Base-by-base conservation (phyloP, 2,329 filamentous ascomycete species). In the Ceratocystis eucalypticola region DNA sequence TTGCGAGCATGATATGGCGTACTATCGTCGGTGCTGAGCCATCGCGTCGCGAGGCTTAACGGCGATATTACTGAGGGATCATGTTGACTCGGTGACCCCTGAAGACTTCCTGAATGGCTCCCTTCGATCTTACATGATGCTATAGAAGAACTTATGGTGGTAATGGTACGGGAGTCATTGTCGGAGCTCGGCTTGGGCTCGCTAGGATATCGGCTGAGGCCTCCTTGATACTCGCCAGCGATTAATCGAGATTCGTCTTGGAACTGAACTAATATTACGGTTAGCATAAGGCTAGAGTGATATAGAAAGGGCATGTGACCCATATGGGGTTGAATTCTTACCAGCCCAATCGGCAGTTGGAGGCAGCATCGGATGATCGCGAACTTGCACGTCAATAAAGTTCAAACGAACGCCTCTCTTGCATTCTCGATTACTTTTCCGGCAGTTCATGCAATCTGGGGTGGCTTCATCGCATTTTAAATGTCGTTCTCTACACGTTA, bases 401-500 rank as follows among this genome's bases (percentile, higher is more conserved):
- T 96, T 96, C 50, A 97, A 79, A 46, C 90, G 84, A 63, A 96
- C 80, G 20, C 92, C 93, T 71, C 91, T 84, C 74, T 92, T 91
- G 78, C 93, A 97, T 67, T 86, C 80, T 63, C 93, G 82, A 72
- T 86, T 92, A 64, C 92, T 94, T 76, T 96, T 96, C 68, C 85
- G 84, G 76, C 93, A 96, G 72, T 96, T 96, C 71, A 88, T 80
- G 69, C 82, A 85, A 44, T 80, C 77, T 5, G 82, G 82, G 3
- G 76, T 71, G 4, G 80, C 86, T 75, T 96, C 91, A 73, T 96
- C 92, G 74, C 92, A 96, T 75, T 96, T 96, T 64, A 96, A 79
- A 78, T 96, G 92, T 61, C 91, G 81, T 74, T 96, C 89, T 70
- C 92, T 82, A 75, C 92, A 96, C 1, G 92, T 96, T 70, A 96